Percentiles rank a stretch among this genome's conserved stretches.
Conservation (phyloP, 345 rosid genomes). For the Tarenaya hassleriana region DNA sequence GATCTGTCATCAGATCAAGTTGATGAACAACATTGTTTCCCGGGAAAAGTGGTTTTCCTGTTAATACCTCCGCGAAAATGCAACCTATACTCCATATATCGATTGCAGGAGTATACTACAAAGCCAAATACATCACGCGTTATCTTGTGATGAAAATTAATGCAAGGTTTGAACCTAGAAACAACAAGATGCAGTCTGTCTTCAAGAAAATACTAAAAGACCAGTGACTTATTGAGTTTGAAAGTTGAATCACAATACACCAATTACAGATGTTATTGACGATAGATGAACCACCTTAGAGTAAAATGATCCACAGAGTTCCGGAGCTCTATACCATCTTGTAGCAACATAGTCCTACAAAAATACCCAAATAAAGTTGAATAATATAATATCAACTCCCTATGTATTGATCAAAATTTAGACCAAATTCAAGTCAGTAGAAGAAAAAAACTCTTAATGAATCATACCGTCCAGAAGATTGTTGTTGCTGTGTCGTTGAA, state of each 20-base stretch:
- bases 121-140: constrained; percentile 16
- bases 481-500: constrained; percentile 84
- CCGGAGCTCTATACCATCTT: constrained; percentile 98
- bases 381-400: constrained; percentile 16
- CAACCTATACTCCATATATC: constrained; percentile 98
- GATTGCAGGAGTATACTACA: constrained; percentile 95
- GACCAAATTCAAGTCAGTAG: constrained; percentile 12
- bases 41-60: constrained; percentile 86
- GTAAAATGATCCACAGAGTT: constrained; percentile 95
- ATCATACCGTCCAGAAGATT: constrained; percentile 81
- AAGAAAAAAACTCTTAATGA: constrained; percentile 8
- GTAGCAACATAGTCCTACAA: constrained; percentile 95
- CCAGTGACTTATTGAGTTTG: no score
- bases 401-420: background rate
- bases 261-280: no score
- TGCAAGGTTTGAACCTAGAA: no score
- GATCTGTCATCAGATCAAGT: constrained; percentile 92
- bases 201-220: no score
- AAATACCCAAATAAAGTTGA: constrained; percentile 10
- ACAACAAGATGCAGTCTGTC: no score
- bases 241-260: no score
- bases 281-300: no score
- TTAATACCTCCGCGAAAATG: constrained; percentile 88
- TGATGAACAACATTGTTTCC: constrained; percentile 97
- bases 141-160: no score